Base-by-base conservation (phyloP, 352 stramenopile genomes). In the Phytophthora pini region DNA sequence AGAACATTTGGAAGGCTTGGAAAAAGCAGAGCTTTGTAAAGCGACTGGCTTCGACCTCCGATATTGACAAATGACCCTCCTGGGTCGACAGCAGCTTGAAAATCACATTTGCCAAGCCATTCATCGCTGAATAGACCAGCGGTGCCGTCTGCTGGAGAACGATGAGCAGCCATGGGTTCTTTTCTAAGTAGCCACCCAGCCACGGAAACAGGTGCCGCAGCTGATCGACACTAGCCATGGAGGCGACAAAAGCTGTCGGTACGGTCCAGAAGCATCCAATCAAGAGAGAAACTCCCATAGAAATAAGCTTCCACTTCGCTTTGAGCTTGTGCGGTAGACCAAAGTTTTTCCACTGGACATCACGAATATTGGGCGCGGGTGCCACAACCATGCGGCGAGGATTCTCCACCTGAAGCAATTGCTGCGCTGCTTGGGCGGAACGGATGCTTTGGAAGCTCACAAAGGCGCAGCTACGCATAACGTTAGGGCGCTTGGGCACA, bases 1-100 rank as follows among this genome's bases (percentile, higher is more conserved):
- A 94, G 44, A 94, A 94, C 75, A 90, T 89, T 64, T 92, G 83
- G 58, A 94, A 85, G 27, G 89, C 72, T 63, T 94, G 85, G 54
- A 90, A 92, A 61, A 84, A 87, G 61, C 77, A 84, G 2, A 94
- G 68, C 68, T 94, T 94, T 12, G 77, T 77, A 58, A 94, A 94
- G 11, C 86, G 76, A 49, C 74, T 88, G 13, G 83, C 83, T 50
- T 88, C 73, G 12, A 94, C 77, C 46, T 90, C 78, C 26, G 84
- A 86, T 20, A 77, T 72, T 15, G 85, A 91, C 29, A 87, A 55
- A 57, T 94, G 79, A 27, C 85, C 85, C 63, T 94, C 85, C 32
- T 76, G 75, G 3, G 65, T 82, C 2, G 85, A 81, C 5, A 94
- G 49, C 34, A 91, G 43, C 39, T 82, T 82, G 50, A 94, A 91